Evolutionary conservation across 257 asterid genomes (phyloP).

Genomic region (Salvia splendens): DNA sequence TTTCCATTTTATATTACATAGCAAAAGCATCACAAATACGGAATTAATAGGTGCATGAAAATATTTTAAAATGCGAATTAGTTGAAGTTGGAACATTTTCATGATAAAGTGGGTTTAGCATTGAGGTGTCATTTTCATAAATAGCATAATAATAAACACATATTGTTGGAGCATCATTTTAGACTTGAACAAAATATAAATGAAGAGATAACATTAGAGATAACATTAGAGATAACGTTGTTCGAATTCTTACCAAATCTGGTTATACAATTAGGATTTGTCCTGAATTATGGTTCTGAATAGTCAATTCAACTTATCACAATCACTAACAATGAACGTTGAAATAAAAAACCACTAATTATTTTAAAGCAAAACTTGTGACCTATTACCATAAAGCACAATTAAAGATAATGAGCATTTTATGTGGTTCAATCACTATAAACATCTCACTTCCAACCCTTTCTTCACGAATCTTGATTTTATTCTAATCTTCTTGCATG

Average conservation of each 20-base stretch:
- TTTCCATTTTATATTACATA: too few species aligned
- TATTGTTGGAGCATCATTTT: constrained; percentile 31
- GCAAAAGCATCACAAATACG: too few species aligned
- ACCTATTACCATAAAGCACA: constrained; percentile 23
- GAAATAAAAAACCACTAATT: constrained; percentile 26
- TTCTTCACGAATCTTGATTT: neutral
- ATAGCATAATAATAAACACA: constrained; percentile 23
- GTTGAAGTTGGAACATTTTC: too few species aligned
- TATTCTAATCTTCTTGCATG: neutral
- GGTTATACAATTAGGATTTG: constrained; percentile 44
- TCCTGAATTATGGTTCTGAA: constrained; percentile 20
- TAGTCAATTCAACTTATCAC: constrained; percentile 27
- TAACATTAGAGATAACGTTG: constrained; percentile 33
- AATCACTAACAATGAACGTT: constrained; percentile 11
- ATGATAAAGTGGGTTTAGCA: neutral
- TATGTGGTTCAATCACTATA: constrained; percentile 26
- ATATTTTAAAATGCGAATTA: neutral
- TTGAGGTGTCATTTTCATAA: constrained; percentile 28
- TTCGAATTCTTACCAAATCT: constrained; percentile 37
- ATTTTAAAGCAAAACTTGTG: constrained; percentile 1
- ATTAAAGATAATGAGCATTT: constrained; percentile 29
- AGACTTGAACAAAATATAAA: constrained; percentile 26
- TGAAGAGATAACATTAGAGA: constrained; percentile 34
- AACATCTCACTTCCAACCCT: neutral
- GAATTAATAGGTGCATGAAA: neutral